Conservation (phyloP, 2,329 filamentous ascomycete species). For the Trichophyton rubrum region DNA sequence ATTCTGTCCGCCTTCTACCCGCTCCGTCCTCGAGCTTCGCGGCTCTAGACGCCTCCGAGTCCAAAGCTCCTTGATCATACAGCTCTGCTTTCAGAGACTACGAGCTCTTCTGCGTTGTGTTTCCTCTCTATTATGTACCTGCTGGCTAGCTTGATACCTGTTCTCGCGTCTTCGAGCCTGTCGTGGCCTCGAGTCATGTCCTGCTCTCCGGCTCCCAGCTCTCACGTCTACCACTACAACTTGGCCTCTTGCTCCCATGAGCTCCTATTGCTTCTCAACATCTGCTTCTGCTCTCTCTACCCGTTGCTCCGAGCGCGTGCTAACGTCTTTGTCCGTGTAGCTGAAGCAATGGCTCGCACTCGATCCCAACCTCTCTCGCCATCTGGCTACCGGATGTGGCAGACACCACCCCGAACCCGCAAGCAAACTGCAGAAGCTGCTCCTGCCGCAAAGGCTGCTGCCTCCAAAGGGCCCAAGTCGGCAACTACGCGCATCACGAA, state of each 20-base stretch:
- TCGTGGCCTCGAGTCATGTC: neutral
- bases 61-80: neutral
- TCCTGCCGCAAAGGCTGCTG: neutral
- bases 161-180: neutral
- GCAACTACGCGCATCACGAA: slow-evolving; percentile 5
- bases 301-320: neutral
- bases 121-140: neutral
- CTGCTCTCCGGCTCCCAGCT: neutral
- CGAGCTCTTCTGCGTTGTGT: neutral
- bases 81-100: neutral
- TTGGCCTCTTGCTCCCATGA: neutral
- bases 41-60: neutral
- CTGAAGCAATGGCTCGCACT: slow-evolving; percentile 2
- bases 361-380: slow-evolving; percentile 22
- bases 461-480: neutral
- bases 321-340: neutral
- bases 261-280: neutral
- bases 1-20: neutral
- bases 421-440: slow-evolving; percentile 11
- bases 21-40: neutral
- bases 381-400: slow-evolving; percentile 23
- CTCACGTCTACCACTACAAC: neutral
- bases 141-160: neutral
- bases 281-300: neutral
- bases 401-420: slow-evolving; percentile 13